Evolutionary conservation across 192 early-diverging fungal genomes (phyloP).

Genomic region (Backusella psychrophila): DNA sequence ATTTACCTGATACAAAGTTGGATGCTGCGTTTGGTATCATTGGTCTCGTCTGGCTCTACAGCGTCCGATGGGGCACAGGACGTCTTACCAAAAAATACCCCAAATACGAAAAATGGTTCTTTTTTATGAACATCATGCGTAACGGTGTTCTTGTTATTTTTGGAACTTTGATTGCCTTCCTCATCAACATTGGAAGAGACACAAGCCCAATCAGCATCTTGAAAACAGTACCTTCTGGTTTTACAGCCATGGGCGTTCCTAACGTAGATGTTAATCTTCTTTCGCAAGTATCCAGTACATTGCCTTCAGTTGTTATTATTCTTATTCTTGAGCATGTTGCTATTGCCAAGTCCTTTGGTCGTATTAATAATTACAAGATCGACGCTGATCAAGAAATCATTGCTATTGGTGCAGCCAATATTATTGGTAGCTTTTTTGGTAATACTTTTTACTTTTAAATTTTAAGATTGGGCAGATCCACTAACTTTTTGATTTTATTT

Average conservation of each 20-base stretch:
- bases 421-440: constrained; percentile 78
- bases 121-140: constrained; percentile 65
- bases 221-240: constrained; percentile 70
- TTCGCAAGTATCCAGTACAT: constrained; percentile 45
- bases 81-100: constrained; percentile 48
- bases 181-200: constrained; percentile 40
- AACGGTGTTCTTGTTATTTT: constrained; percentile 74
- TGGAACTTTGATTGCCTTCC: constrained; percentile 68
- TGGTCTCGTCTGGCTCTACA: constrained; percentile 40
- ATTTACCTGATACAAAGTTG: constrained; percentile 40
- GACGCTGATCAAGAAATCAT: constrained; percentile 86
- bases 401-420: constrained; percentile 76
- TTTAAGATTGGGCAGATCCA: background rate
- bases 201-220: constrained; percentile 62
- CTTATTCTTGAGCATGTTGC: constrained; percentile 89
- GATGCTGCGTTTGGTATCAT: constrained; percentile 65
- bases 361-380: constrained; percentile 77
- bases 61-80: constrained; percentile 35
- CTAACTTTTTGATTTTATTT: background rate
- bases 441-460: constrained; percentile 32
- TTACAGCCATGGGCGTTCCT: constrained; percentile 62
- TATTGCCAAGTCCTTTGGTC: constrained; percentile 86
- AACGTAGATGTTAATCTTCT: constrained; percentile 49
- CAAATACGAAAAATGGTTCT: constrained; percentile 45
- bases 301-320: constrained; percentile 72